A percentile compares a stretch with the other conserved stretches of the same genome.
phyloP scores from a whole-genome alignment of 257 asterid species.

The Dorcoceras hygrometricum region DNA sequence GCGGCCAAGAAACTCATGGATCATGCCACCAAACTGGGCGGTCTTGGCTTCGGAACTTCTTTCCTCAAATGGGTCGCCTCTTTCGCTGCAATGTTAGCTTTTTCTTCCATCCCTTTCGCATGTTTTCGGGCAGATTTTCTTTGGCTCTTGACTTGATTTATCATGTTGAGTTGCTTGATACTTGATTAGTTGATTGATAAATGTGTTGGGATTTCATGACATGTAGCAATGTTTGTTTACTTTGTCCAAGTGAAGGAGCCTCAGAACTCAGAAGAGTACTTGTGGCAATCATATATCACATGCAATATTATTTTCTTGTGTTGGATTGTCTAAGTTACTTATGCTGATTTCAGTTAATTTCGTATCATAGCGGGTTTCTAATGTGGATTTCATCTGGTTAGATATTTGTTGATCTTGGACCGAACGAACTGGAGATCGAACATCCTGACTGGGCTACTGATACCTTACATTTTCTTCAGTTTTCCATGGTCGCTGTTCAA shows the following conservation, averaged over 20 bases:
- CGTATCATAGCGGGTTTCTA: background rate
- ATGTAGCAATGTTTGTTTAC: too few species aligned
- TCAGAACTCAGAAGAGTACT: too few species aligned
- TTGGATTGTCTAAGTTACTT: too few species aligned
- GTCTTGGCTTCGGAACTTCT: slow-evolving; percentile 60
- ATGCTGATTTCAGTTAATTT: too few species aligned
- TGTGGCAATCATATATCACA: too few species aligned
- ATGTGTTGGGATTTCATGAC: too few species aligned
- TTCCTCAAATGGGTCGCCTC: slow-evolving; percentile 88
- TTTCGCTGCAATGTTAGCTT: slow-evolving; percentile 74
- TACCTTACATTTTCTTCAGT: slow-evolving; percentile 83
- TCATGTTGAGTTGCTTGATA: too few species aligned
- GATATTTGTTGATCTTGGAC: slow-evolving; percentile 1
- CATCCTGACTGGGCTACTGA: slow-evolving; percentile 69
- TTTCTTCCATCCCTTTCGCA: background rate
- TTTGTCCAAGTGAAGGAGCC: too few species aligned
- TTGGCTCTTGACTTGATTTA: slow-evolving; percentile 9
- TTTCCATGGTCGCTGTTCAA: slow-evolving; percentile 55
- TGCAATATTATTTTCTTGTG: too few species aligned
- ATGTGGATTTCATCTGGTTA: background rate
- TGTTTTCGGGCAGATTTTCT: background rate
- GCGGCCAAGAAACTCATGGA: slow-evolving; percentile 62
- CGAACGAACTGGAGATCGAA: slow-evolving; percentile 93
- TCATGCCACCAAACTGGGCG: slow-evolving; percentile 58
- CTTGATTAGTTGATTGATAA: too few species aligned